phyloP scores from a whole-genome alignment of 768 basidiomycete species.

The Boletellus emodensis region DNA sequence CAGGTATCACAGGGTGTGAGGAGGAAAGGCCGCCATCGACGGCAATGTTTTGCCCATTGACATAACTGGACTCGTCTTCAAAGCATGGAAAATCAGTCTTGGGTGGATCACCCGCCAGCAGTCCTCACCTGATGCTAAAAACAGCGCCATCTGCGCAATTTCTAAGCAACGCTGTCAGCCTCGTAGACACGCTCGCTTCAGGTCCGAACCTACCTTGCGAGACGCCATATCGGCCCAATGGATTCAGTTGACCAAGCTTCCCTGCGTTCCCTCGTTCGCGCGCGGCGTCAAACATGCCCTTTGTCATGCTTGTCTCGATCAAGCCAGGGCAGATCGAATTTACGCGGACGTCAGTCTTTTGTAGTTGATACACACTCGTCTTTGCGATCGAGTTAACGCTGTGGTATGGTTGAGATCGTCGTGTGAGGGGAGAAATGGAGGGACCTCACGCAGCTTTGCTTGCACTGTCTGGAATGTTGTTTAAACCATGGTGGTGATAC shows the following conservation, averaged over 20 bases:
- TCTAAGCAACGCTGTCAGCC: slow-evolving; percentile 42
- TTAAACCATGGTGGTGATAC: slow-evolving; percentile 2
- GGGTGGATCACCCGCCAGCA: neutral
- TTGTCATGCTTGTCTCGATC: slow-evolving; percentile 93
- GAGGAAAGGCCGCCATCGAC: slow-evolving; percentile 85
- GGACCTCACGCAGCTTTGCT: slow-evolving; percentile 83
- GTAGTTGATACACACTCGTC: slow-evolving; percentile 75
- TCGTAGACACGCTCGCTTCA: slow-evolving; percentile 12
- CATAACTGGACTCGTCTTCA: slow-evolving; percentile 83
- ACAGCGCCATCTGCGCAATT: slow-evolving; percentile 81
- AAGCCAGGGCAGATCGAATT: slow-evolving; percentile 89
- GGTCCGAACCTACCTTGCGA: slow-evolving; percentile 54
- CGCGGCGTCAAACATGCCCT: slow-evolving; percentile 70
- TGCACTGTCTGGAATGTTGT: slow-evolving; percentile 64
- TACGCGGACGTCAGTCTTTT: slow-evolving; percentile 80
- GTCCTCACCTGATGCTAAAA: slow-evolving; percentile 77
- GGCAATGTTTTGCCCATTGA: slow-evolving; percentile 84
- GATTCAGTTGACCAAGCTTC: slow-evolving; percentile 80
- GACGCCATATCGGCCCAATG: slow-evolving; percentile 77
- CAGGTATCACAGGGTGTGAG: slow-evolving; percentile 76
- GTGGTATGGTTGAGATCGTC: slow-evolving; percentile 6
- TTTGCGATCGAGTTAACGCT: slow-evolving; percentile 89
- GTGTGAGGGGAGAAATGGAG: neutral
- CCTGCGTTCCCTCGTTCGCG: slow-evolving; percentile 64
- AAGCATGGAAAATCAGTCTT: slow-evolving; percentile 5